Conservation (phyloP, 1,284 basidiomycete species). For the Ustanciosporium gigantosporum region DNA sequence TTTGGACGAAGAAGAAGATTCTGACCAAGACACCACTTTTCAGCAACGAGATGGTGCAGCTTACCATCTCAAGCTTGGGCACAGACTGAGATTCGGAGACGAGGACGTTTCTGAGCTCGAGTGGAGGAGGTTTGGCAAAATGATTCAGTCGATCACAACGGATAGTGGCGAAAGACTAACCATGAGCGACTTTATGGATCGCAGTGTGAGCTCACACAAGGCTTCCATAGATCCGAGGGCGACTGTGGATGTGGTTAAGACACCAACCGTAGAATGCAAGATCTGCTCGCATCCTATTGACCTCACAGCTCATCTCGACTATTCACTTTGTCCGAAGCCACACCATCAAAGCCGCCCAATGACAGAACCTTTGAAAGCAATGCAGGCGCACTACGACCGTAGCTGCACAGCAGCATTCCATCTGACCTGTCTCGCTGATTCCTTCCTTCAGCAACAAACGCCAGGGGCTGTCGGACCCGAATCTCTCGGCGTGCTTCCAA, state of each 20-base stretch:
- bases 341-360: not conserved
- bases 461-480: not conserved
- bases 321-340: constrained; percentile 13
- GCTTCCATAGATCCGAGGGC: constrained; percentile 26
- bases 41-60: not conserved
- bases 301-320: constrained; percentile 20
- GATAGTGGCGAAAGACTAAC: not conserved
- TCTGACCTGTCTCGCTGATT: constrained; percentile 70
- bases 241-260: not conserved
- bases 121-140: constrained; percentile 14
- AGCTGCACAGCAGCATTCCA: constrained; percentile 70
- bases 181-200: constrained; percentile 21
- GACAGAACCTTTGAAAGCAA: not conserved
- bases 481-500: constrained; percentile 21
- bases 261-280: constrained; percentile 3
- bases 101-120: constrained; percentile 23
- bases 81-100: constrained; percentile 21
- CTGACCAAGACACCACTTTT: constrained; percentile 1
- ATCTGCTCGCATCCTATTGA: constrained; percentile 14
- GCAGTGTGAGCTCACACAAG: constrained; percentile 14
- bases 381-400: constrained; percentile 1
- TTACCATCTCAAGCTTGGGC: not conserved
- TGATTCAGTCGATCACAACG: not conserved
- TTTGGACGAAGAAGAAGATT: constrained; percentile 5
- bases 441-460: constrained; percentile 64